Base-by-base conservation (phyloP, 1,139 yeast genomes). In the Suhomyces coccinellae region DNA sequence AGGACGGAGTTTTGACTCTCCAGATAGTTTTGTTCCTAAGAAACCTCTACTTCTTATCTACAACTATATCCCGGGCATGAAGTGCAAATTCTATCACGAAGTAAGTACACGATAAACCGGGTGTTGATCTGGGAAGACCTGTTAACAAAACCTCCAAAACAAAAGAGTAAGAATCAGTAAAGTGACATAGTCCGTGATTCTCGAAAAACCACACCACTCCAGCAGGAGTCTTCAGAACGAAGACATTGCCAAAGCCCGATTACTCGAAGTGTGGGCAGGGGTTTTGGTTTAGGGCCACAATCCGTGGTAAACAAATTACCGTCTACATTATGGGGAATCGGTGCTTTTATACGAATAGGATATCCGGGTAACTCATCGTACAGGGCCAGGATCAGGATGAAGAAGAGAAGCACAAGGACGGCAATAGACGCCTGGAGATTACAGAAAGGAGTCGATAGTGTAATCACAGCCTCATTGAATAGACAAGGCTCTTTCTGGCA, bases 31-130 rank as follows among this genome's bases (percentile, higher is more conserved):
- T n/a, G n/a, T n/a, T n/a, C n/a, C n/a, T n/a, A n/a, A n/a, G n/a
- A n/a, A n/a, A n/a, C n/a, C n/a, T 22, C 26, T 9, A 22, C 26
- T 9, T 26, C n/a, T 26, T 11, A 11, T 26, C 36, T 34, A 34
- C 36, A 34, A 4, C 11, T 73, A 65, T 73, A 54, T 63, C 72
- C 79, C 77, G 79, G 78, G 79, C 79, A 74, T 74, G 79, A 74
- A 74, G 79, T 72, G 71, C 67, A 59, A 56, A 62, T 59, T 58
- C 75, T 73, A 73, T 65, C 52, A 67, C 57, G 45, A 50, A 70
- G 72, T 56, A 59, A 61, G 59, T 57, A 67, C 73, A 73, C 79
- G 79, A 73, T 64, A 72, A 73, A 66, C 78, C 79, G 75, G 79
- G 75, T 54, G 33, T 69, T 63, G 48, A 46, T 74, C 62, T 73